Evolutionary conservation across 2,329 filamentous ascomycete species (phyloP).

Genomic region (Dendrostoma leiphaemia): DNA sequence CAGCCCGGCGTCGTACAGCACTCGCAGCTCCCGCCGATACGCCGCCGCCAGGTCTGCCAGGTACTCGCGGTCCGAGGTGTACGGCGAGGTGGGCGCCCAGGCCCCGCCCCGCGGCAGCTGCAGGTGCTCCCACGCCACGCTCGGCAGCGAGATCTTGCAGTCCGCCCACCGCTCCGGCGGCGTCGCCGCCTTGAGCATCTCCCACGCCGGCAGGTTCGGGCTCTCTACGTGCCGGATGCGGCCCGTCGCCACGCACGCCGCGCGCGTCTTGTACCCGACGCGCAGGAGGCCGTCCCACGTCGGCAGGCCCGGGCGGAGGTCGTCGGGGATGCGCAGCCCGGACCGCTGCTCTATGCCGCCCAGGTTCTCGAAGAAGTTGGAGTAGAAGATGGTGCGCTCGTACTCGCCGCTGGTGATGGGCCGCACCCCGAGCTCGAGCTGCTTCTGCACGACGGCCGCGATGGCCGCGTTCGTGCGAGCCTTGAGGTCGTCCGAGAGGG

Average conservation of each 20-base stretch:
- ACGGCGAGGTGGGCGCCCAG: too few relatives aligned
- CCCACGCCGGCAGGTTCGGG: constrained; percentile 30
- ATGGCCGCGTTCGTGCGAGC: not conserved
- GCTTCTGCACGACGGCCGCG: constrained; percentile 54
- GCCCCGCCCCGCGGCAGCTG: constrained; percentile 53
- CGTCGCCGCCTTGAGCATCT: constrained; percentile 45
- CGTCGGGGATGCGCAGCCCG: constrained; percentile 61
- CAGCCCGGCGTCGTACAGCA: constrained; percentile 51
- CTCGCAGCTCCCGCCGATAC: constrained; percentile 49
- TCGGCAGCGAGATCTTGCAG: constrained; percentile 61
- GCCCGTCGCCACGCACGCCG: not conserved
- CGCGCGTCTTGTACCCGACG: constrained; percentile 25
- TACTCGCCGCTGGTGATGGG: constrained; percentile 71
- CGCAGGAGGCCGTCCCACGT: constrained; percentile 35
- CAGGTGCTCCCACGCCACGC: constrained; percentile 65
- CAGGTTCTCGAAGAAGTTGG: constrained; percentile 48
- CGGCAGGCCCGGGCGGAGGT: constrained; percentile 53
- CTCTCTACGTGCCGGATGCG: not conserved
- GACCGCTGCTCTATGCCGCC: constrained; percentile 46
- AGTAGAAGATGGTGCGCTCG: constrained; percentile 44
- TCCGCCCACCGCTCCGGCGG: constrained; percentile 56
- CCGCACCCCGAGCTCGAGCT: constrained; percentile 61
- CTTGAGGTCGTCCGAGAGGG: constrained; percentile 27
- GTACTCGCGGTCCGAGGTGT: constrained; percentile 49
- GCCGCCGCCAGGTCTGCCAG: constrained; percentile 52